phyloP scores from a whole-genome alignment of 1,139 yeast species.

The Yamadazyma dendronema region DNA sequence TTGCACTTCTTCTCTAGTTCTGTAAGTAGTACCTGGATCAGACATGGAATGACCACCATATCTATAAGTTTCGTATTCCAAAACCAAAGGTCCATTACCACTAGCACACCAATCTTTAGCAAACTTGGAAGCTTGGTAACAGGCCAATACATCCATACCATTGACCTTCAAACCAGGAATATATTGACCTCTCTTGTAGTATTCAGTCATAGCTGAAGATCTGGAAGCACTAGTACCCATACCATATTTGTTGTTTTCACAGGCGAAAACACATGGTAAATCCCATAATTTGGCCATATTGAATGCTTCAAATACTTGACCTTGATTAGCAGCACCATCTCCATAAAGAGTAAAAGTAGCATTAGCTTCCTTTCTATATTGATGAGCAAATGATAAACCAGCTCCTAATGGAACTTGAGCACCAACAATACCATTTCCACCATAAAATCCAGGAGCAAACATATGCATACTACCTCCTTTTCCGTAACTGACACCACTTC shows the following conservation, averaged over 20 bases:
- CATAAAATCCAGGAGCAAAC: conserved; percentile 93
- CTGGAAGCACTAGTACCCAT: conserved; percentile 99
- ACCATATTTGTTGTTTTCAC: conserved; percentile 99
- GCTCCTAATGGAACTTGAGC: conserved; percentile 99
- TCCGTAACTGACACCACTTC: conserved; percentile 93
- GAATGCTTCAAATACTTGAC: conserved; percentile 95
- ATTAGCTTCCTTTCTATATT: conserved; percentile 78
- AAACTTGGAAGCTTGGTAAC: conserved; percentile 92
- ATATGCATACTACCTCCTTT: conserved; percentile 99
- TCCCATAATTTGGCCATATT: conserved; percentile 99
- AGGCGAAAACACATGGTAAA: conserved; percentile 89
- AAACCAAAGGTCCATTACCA: conserved; percentile 94
- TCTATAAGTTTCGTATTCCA: conserved; percentile 97
- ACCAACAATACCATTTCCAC: conserved; percentile 99
- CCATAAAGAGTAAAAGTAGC: conserved; percentile 92
- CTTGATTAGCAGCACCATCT: conserved; percentile 99
- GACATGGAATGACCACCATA: conserved; percentile 99
- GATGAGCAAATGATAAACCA: conserved; percentile 96
- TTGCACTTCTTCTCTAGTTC: conserved; percentile 99
- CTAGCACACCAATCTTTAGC: conserved; percentile 94
- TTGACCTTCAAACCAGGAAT: conserved; percentile 97
- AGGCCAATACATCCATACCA: conserved; percentile 97
- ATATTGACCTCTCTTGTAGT: conserved; percentile 98
- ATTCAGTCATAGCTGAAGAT: conserved; percentile 94
- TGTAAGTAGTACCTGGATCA: conserved; percentile 98